Evolutionary conservation across 2,329 filamentous ascomycete genomes (phyloP).

Genomic region (Ophidiomyces ophidiicola): DNA sequence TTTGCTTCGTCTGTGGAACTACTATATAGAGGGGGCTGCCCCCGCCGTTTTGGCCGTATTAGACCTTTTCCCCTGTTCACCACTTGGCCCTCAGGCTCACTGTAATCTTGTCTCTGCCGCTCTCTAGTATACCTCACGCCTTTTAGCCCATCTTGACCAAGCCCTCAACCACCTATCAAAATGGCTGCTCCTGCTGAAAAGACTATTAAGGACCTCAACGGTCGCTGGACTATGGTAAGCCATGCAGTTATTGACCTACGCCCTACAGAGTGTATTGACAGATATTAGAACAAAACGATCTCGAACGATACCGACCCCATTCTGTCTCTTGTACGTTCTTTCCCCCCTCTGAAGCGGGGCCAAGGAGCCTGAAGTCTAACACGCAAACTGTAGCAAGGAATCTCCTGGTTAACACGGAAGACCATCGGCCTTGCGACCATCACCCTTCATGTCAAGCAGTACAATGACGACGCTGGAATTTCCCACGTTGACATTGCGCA

Average conservation of each 20-base stretch:
- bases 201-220: conserved; percentile 55
- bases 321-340: conserved; percentile 44
- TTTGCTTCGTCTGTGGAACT: background rate
- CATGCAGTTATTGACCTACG: conserved; percentile 1
- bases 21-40: too few species aligned
- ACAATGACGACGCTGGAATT: conserved; percentile 38
- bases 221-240: conserved; percentile 57
- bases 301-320: conserved; percentile 58
- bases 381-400: conserved; percentile 42
- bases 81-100: background rate
- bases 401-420: conserved; percentile 61
- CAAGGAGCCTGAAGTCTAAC: background rate
- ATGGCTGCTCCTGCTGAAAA: conserved; percentile 63
- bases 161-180: conserved; percentile 8
- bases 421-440: conserved; percentile 57
- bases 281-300: conserved; percentile 56
- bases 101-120: background rate
- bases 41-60: too few species aligned
- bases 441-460: conserved; percentile 49
- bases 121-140: background rate
- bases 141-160: background rate
- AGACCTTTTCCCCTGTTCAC: background rate
- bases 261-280: conserved; percentile 4
- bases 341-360: background rate
- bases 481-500: conserved; percentile 62